These are phyloP conservation scores for Leptographium radiaticola DNA, from an alignment of 2,329 filamentous ascomycete genomes.

Conservation along the genomic window DNA sequence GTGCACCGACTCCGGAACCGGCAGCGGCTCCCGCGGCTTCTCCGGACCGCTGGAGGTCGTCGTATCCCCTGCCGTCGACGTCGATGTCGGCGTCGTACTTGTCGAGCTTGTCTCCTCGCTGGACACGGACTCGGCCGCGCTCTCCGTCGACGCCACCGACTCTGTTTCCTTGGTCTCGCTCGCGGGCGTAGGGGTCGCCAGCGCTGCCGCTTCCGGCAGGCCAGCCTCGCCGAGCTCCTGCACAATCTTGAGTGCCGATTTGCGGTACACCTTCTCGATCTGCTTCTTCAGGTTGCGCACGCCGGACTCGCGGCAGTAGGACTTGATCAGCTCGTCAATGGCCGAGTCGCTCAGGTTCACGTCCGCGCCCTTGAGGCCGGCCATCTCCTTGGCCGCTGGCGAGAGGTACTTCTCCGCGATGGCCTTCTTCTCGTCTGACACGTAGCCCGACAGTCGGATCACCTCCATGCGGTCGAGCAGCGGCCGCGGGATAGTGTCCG, in stretches of 20 bases:
- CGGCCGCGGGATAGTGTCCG: constrained; percentile 89
- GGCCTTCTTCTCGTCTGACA: constrained; percentile 97
- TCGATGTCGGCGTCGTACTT: not conserved
- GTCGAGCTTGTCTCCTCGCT: constrained; percentile 2
- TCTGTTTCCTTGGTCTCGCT: not conserved
- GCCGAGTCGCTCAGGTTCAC: constrained; percentile 78
- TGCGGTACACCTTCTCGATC: constrained; percentile 97
- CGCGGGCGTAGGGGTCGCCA: not conserved
- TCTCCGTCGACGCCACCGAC: not conserved
- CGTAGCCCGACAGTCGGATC: constrained; percentile 90
- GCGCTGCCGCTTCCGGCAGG: constrained; percentile 52
- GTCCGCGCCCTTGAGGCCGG: constrained; percentile 79
- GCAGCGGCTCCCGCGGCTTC: constrained; percentile 58
- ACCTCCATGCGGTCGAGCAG: constrained; percentile 95
- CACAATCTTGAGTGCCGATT: constrained; percentile 93
- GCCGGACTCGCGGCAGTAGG: constrained; percentile 92
- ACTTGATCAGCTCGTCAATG: constrained; percentile 95
- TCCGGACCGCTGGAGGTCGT: constrained; percentile 13
- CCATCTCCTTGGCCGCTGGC: constrained; percentile 86
- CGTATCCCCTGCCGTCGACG: not conserved
- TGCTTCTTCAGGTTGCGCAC: constrained; percentile 98
- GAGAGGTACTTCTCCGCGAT: constrained; percentile 90
- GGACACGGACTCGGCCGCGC: constrained; percentile 1
- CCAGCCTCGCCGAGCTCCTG: constrained; percentile 81
- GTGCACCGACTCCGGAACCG: constrained; percentile 77